Evolutionary conservation across 2,329 filamentous ascomycete species (phyloP), one percentile per base, ranked within the genome.

Genomic region (Claviceps fusiformis): DNA sequence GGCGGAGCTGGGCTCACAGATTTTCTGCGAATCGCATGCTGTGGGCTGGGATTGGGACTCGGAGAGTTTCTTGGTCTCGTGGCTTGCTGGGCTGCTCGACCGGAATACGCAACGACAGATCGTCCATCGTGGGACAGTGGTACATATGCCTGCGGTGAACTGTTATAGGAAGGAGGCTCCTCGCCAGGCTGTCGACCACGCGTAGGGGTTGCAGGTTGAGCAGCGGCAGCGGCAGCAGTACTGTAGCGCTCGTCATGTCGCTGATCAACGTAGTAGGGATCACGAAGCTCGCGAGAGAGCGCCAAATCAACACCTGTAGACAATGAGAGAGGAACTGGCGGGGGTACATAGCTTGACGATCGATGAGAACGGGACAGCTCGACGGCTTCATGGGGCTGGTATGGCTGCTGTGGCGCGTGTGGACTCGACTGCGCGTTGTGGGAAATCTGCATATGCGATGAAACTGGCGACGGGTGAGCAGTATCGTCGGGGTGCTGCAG

Each of bases 1-100:
- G 66, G 77, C 58, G 86, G 86, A 1, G 80, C 79, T 2, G 87
- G 85, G 62, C 86, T 89, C 37, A 90, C 80, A 1, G 86, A 89
- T 67, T 91, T 91, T 53, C 87, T 81, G 57, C 72, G 76, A 58
- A 83, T 81, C 39, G 77, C 80, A 59, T 79, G 76, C 61, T 75
- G 67, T 60, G 73, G 64, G 60, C 68, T 68, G 59, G 76, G 66
- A 15, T 67, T 75, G 59, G 74, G 71, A 13, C 57, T 58, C 5
- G 73, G 73, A 35, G 69, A 58, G 35, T 64, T 65, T 33, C 66
- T 64, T 55, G 62, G 60, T 45, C 63, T 62, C 24, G 56, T 52
- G 44, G 57, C 51, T 44, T 64, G 63, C 24, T 61, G 59, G 35
- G 69, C 65, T 24, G 64, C 58, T 3, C 63, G 68, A 31, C 63